A percentile compares a stretch with the other conserved stretches of the same genome.
Evolutionary conservation across 306 rosid species (phyloP).

Genomic region (Corylus avellana): DNA sequence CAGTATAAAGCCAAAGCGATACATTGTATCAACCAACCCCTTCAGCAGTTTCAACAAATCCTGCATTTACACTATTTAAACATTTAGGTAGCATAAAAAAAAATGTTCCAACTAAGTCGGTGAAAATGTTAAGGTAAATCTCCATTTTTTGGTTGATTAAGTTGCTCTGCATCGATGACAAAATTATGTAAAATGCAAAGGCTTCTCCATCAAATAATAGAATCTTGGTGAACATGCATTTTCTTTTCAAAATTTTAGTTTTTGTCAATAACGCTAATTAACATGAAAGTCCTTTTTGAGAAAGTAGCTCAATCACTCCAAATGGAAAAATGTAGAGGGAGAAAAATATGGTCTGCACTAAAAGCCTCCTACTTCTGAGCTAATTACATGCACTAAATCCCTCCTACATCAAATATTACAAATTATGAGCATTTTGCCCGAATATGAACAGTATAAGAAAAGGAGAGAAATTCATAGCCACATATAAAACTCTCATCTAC

Average conservation of each 20-base stretch:
- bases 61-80: too few relatives aligned
- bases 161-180: background rate
- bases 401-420: background rate
- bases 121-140: too few relatives aligned
- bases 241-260: background rate
- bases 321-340: background rate
- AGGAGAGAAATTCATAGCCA: background rate
- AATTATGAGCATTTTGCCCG: background rate
- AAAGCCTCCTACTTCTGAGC: background rate
- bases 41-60: too few relatives aligned
- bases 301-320: background rate
- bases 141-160: background rate
- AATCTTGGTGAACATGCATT: constrained; percentile 1
- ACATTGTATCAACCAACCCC: too few relatives aligned
- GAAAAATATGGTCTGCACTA: background rate
- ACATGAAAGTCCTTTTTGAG: background rate
- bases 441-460: background rate
- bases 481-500: background rate
- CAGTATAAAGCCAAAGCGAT: background rate
- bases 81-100: too few relatives aligned
- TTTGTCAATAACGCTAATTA: background rate
- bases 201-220: background rate
- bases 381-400: too few relatives aligned
- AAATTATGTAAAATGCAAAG: background rate
- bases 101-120: too few relatives aligned